phyloP scores from a whole-genome alignment of 345 rosid species.

The Orychophragmus violaceus region DNA sequence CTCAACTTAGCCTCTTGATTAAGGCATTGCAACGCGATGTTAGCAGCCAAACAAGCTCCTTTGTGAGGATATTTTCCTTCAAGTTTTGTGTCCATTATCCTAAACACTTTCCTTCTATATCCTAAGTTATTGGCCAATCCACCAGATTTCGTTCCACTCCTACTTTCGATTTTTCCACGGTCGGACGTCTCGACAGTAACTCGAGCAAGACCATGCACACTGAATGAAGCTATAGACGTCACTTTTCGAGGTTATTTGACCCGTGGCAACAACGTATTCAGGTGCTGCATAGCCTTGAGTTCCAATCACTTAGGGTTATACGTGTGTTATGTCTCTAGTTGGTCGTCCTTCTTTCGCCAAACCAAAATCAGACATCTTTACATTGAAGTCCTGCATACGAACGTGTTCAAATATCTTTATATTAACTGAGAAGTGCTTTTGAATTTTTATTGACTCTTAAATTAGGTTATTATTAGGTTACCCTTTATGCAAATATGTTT shows the following conservation, averaged over 20 bases:
- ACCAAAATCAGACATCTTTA: slow-evolving; percentile 88
- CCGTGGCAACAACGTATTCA: slow-evolving; percentile 85
- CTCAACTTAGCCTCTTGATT: slow-evolving; percentile 53
- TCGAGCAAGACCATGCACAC: slow-evolving; percentile 89
- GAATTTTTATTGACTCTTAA: no score
- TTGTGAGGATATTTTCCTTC: slow-evolving; percentile 88
- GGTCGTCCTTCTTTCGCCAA: slow-evolving; percentile 94
- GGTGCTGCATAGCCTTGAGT: slow-evolving; percentile 94
- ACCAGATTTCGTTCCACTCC: no score
- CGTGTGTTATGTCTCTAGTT: slow-evolving; percentile 86
- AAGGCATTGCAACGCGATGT: slow-evolving; percentile 59
- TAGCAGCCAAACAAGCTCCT: slow-evolving; percentile 63
- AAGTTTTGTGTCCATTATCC: slow-evolving; percentile 85
- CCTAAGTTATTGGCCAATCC: no score
- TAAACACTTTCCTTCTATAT: no score
- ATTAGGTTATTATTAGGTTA: no score
- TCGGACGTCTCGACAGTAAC: slow-evolving; percentile 70
- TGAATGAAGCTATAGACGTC: slow-evolving; percentile 91
- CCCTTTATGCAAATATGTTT: no score
- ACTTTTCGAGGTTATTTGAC: slow-evolving; percentile 57
- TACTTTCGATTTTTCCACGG: slow-evolving; percentile 61
- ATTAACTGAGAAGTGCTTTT: no score
- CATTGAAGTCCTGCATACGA: slow-evolving; percentile 83
- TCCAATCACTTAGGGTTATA: slow-evolving; percentile 86
- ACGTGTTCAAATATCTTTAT: no score